These are phyloP conservation scores for Trichomonascaceae sp. DNA, from an alignment of 1,139 yeast genomes.

Conservation along the genomic window DNA sequence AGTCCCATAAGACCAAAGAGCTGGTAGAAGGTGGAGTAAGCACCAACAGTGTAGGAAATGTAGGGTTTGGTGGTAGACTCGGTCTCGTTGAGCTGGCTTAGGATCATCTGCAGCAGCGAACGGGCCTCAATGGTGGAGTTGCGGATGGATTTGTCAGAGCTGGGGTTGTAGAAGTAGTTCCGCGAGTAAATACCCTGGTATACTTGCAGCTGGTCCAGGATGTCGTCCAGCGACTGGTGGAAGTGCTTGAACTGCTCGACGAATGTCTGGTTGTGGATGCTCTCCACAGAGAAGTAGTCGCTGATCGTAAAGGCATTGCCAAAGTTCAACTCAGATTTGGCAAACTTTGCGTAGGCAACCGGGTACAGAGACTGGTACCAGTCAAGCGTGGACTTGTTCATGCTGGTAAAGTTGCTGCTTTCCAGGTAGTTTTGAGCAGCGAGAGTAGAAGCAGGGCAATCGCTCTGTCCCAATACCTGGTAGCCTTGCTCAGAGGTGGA, in stretches of 20 bases:
- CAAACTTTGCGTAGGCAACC: slow-evolving; percentile 13
- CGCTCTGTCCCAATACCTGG: slow-evolving; percentile 30
- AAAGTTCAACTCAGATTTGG: slow-evolving; percentile 23
- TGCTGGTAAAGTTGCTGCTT: slow-evolving; percentile 19
- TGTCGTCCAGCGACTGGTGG: slow-evolving; percentile 15
- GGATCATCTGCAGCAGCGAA: slow-evolving; percentile 25
- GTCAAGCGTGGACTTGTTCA: slow-evolving; percentile 24
- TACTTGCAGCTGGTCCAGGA: slow-evolving; percentile 20
- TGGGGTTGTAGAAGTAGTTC: slow-evolving; percentile 25
- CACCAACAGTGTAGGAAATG: slow-evolving; percentile 30
- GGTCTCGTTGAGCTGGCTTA: slow-evolving; percentile 25
- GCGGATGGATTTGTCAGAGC: slow-evolving; percentile 9
- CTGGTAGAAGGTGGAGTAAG: slow-evolving; percentile 31
- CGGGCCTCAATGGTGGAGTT: slow-evolving; percentile 29
- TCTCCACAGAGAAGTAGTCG: slow-evolving; percentile 29
- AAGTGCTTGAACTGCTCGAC: slow-evolving; percentile 10
- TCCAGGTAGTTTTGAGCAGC: slow-evolving; percentile 21
- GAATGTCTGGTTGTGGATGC: slow-evolving; percentile 29
- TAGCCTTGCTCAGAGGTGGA: slow-evolving; percentile 27
- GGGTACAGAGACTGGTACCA: slow-evolving; percentile 26
- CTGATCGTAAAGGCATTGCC: slow-evolving; percentile 28
- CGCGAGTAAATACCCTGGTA: slow-evolving; percentile 30
- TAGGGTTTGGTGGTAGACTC: slow-evolving; percentile 24
- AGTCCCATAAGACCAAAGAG: slow-evolving; percentile 26
- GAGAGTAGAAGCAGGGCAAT: slow-evolving; percentile 27